Conservation (phyloP, 192 early-diverging fungal species). For the Gonapodya prolifera region DNA sequence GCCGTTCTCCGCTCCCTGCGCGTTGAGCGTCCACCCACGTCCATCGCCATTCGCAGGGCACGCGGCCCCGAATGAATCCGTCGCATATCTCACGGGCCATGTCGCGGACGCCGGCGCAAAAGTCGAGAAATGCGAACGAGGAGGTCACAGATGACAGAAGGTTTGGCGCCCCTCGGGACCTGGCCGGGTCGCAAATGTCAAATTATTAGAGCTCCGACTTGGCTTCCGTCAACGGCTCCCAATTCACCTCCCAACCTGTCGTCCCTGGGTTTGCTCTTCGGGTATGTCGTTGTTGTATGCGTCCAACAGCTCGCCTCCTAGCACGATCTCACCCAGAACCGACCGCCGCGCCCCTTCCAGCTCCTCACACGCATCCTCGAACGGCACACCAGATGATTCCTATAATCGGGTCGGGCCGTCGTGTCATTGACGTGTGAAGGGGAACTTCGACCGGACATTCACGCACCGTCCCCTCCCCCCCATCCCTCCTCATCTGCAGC, state of each 20-base stretch:
- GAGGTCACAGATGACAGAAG: background rate
- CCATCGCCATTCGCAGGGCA: background rate
- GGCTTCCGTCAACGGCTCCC: too few species aligned
- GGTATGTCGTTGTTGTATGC: background rate
- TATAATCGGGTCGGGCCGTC: too few species aligned
- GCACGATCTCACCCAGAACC: background rate
- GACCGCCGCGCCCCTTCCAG: background rate
- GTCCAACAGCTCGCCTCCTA: background rate
- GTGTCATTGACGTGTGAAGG: too few species aligned
- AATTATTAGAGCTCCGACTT: too few species aligned
- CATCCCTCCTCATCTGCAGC: too few species aligned
- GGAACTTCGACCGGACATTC: background rate
- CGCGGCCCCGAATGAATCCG: background rate
- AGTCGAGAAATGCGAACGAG: background rate
- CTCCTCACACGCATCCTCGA: too few species aligned
- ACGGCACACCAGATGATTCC: too few species aligned
- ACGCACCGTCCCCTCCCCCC: background rate
- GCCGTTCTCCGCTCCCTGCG: background rate
- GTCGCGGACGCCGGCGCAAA: background rate
- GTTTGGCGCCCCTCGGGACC: too few species aligned
- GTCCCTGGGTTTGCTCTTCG: background rate
- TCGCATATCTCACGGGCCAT: background rate
- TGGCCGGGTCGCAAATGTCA: too few species aligned
- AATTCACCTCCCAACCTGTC: background rate
- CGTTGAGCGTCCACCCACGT: background rate